phyloP scores from a whole-genome alignment of 1,284 basidiomycete genomes.

The Phaffia rhodozyma region DNA sequence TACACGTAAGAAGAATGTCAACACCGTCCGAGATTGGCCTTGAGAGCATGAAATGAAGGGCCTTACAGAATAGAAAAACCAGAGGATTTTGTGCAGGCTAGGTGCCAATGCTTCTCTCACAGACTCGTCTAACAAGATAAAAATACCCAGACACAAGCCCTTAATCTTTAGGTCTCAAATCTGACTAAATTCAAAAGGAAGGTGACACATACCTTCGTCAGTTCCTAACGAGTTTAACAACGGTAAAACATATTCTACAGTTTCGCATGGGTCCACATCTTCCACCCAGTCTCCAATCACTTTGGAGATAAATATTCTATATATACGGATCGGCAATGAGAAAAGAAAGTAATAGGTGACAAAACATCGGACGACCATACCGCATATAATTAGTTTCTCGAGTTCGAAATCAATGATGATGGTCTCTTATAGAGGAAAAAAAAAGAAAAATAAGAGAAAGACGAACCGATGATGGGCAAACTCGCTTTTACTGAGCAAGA shows the following conservation, averaged over 20 bases:
- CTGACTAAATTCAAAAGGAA: slow-evolving; percentile 18
- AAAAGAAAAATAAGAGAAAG: neutral
- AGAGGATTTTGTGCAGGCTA: slow-evolving; percentile 70
- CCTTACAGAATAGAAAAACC: slow-evolving; percentile 82
- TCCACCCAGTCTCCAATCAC: slow-evolving; percentile 60
- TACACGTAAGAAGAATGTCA: neutral
- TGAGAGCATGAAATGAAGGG: slow-evolving; percentile 4
- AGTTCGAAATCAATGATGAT: neutral
- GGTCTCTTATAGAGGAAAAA: too few species aligned
- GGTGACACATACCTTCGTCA: slow-evolving; percentile 56
- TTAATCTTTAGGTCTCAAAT: slow-evolving; percentile 16
- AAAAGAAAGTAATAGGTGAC: neutral
- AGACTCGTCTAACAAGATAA: slow-evolving; percentile 51
- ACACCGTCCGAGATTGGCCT: slow-evolving; percentile 5
- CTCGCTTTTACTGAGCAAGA: slow-evolving; percentile 78
- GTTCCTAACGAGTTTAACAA: slow-evolving; percentile 74
- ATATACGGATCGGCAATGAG: neutral
- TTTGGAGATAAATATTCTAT: slow-evolving; percentile 65
- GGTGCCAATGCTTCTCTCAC: slow-evolving; percentile 84
- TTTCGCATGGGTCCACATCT: slow-evolving; percentile 71
- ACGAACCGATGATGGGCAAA: slow-evolving; percentile 58
- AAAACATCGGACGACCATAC: neutral
- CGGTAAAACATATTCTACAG: slow-evolving; percentile 86
- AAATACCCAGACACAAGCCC: slow-evolving; percentile 10
- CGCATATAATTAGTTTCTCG: neutral